Evolutionary conservation across 2,329 filamentous ascomycete species (phyloP), one percentile per base, ranked within the genome.

Genomic region (Parascedosporium putredinis): DNA sequence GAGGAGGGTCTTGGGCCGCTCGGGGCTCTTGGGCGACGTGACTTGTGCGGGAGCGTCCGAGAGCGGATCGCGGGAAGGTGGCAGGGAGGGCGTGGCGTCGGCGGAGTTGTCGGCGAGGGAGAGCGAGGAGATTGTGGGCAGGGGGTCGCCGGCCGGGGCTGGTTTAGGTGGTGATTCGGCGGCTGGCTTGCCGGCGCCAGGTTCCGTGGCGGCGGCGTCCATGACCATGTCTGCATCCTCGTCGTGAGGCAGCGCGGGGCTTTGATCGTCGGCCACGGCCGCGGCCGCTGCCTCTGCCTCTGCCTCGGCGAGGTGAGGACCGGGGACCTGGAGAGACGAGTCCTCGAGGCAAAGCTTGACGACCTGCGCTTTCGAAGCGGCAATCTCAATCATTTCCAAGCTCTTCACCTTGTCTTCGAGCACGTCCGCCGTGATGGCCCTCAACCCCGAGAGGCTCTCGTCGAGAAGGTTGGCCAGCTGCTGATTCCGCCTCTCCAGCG

Each of bases 401-500:
- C 64, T 67, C 56, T 73, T 72, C 27, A 62, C 66, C 53, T 72
- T 75, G 29, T 78, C 72, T 42, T 73, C 67, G 23, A 75, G 50
- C 36, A 64, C 64, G 2, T 71, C 70, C 33, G 71, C 68, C 33
- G 82, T 80, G 46, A 82, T 67, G 1, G 73, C 68, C 67, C 79
- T 82, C 1, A 91, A 71, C 45, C 77, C 77, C 1, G 72, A 66
- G 20, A 88, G 74, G 1, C 82, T 80, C 53, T 80, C 78, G 49
- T 83, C 79, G 8, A 91, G 73, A 73, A 90, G 79, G 25, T 70
- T 67, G 1, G 84, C 82, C 16, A 91, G 64, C 52, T 80, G 76
- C 55, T 72, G 73, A 56, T 88, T 89, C 44, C 86, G 75, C 47
- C 66, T 68, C 57, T 88, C 82, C 54, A 88, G 66, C 44, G 71